phyloP scores from a whole-genome alignment of 352 stramenopile genomes.

The Globisporangium irregulare region DNA sequence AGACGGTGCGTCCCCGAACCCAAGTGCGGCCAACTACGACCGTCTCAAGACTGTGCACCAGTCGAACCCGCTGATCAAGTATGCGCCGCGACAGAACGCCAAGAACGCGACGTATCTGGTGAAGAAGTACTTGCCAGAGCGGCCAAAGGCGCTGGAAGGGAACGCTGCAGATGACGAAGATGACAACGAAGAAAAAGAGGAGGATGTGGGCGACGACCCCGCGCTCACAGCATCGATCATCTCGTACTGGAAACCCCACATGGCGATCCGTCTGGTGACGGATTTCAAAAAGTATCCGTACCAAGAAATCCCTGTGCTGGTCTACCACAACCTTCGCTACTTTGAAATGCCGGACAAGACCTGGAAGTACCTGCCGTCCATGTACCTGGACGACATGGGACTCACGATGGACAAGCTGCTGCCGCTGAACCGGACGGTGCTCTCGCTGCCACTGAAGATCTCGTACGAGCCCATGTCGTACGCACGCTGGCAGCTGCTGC shows the following conservation, averaged over 20 bases:
- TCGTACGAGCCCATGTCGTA: constrained; percentile 77
- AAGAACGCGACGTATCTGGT: constrained; percentile 67
- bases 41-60: constrained; percentile 20
- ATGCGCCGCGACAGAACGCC: constrained; percentile 47
- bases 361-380: constrained; percentile 70
- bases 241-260: constrained; percentile 77
- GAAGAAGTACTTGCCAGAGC: constrained; percentile 22
- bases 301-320: constrained; percentile 59
- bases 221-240: constrained; percentile 36
- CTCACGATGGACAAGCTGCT: constrained; percentile 70
- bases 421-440: constrained; percentile 17
- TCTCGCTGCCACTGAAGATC: constrained; percentile 58
- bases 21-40: background rate
- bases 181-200: constrained; percentile 6
- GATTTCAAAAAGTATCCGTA: constrained; percentile 69
- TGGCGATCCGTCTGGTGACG: constrained; percentile 67
- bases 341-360: constrained; percentile 41
- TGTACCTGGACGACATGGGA: constrained; percentile 45
- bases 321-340: constrained; percentile 69
- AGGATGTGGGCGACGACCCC: constrained; percentile 19
- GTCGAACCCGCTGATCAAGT: constrained; percentile 56
- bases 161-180: constrained; percentile 4
- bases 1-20: background rate
- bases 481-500: constrained; percentile 72
- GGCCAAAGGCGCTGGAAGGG: constrained; percentile 9